Base-by-base conservation (phyloP, 495 filamentous ascomycete genomes). In the Jackrogersella multiformis region DNA sequence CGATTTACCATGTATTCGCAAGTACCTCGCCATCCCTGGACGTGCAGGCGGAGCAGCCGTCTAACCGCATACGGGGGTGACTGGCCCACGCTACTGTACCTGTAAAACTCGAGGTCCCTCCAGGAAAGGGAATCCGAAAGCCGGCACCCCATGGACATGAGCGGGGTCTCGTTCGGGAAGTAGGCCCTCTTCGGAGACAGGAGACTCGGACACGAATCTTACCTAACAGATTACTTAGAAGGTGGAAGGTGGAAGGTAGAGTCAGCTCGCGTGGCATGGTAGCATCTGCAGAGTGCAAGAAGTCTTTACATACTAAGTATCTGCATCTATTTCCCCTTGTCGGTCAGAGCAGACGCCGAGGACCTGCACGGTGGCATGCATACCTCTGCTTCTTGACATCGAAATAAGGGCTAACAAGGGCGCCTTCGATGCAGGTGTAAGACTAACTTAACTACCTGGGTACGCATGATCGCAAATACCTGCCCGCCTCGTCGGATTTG, bases 381-480 rank as follows among this genome's bases (percentile, higher is more conserved):
- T 32, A 23, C 24, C 9, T n/a, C 13, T 24, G 20, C 30, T 20
- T 16, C 39, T 54, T 3, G 30, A 59, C 55, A 44, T 66, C 55
- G 34, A 54, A 66, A 44, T 44, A 53, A 30, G 26, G 3, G 4
- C n/a, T n/a, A n/a, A n/a, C 7, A 30, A 54, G 23, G 41, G 30
- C 24, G 30, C 28, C 30, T 35, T 56, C 10, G 15, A 39, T 28
- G 35, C 21, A 54, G 61, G n/a, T 60, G 56, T 42, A 44, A 61
- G 55, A 57, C 28, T 58, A 23, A 48, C 35, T 54, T n/a, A n/a
- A n/a, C n/a, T n/a, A n/a, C n/a, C n/a, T n/a, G n/a, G n/a, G n/a
- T n/a, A n/a, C n/a, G n/a, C n/a, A 53, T 53, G 67, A 70, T 70
- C 67, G 67, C 67, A 70, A 61, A 70, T 38, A 61, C 61, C 44